Conservation (phyloP, 2,329 filamentous ascomycete genomes). For the Colletotrichum gloeosporioides region DNA sequence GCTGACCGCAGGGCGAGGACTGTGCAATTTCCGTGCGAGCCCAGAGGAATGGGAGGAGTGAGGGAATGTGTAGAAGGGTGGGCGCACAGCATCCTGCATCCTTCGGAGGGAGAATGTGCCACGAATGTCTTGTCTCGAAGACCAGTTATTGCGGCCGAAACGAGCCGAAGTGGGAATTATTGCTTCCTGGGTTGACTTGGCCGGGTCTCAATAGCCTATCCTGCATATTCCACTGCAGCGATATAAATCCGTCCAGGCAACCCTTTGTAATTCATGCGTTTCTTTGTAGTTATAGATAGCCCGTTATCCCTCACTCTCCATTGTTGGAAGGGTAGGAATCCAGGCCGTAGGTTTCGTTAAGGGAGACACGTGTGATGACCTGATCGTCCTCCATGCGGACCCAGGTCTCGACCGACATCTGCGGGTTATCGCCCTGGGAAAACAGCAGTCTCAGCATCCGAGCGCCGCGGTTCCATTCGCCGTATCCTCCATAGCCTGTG, state of each 20-base stretch:
- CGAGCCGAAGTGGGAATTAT: background rate
- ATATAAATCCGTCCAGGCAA: background rate
- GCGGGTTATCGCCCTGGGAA: conserved; percentile 37
- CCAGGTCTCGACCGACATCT: conserved; percentile 59
- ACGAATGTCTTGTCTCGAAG: conserved; percentile 2
- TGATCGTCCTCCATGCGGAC: conserved; percentile 63
- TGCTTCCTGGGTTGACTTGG: background rate
- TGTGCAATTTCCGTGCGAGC: conserved; percentile 11
- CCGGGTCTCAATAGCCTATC: background rate
- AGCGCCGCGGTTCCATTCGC: conserved; percentile 65
- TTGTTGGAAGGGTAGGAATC: conserved; percentile 53
- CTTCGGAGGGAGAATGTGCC: background rate
- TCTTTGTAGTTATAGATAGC: background rate
- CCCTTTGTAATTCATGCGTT: background rate
- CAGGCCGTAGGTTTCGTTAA: conserved; percentile 65
- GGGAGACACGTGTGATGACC: conserved; percentile 53
- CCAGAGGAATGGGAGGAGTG: background rate
- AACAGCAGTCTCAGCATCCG: conserved; percentile 34
- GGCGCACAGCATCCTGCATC: conserved; percentile 1
- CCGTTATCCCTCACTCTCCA: background rate
- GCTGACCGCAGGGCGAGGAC: conserved; percentile 19
- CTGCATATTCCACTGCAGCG: background rate
- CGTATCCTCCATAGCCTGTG: conserved; percentile 74
- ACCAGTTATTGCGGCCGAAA: background rate
- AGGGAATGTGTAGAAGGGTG: conserved; percentile 10